A percentile compares a stretch with the other conserved stretches of the same genome.
These are phyloP conservation scores for Suillus plorans DNA, from an alignment of 768 basidiomycete species.

Conservation along the genomic window DNA sequence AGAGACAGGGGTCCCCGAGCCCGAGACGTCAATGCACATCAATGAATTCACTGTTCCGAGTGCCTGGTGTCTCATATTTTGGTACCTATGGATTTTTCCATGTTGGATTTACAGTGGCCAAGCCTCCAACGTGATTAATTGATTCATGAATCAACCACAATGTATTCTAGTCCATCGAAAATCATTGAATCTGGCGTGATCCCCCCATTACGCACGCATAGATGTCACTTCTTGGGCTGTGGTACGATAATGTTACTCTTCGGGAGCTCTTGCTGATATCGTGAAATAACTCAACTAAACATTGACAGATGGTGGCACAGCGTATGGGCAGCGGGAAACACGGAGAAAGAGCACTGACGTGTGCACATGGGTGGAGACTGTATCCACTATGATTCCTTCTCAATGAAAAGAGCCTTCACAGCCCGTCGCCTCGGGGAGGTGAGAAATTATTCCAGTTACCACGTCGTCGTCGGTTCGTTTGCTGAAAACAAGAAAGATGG, in stretches of 20 bases:
- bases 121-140: neutral
- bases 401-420: neutral
- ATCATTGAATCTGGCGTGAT: neutral
- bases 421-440: neutral
- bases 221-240: neutral
- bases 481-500: neutral
- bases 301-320: conserved; percentile 20
- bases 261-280: conserved; percentile 21
- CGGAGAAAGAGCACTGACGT: neutral
- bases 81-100: neutral
- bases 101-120: neutral
- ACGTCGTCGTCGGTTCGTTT: neutral
- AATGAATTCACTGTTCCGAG: too few relatives aligned
- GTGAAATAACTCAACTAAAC: conserved; percentile 50
- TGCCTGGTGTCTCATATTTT: neutral
- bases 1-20: too few relatives aligned
- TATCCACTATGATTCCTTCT: neutral
- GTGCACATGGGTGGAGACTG: neutral
- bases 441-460: neutral
- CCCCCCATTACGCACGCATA: neutral
- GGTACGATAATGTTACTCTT: neutral
- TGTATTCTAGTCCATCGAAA: neutral
- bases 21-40: too few relatives aligned
- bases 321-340: neutral
- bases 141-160: neutral